Base-by-base conservation (phyloP, 108 stramenopile species). In the Cyclotella atomus region DNA sequence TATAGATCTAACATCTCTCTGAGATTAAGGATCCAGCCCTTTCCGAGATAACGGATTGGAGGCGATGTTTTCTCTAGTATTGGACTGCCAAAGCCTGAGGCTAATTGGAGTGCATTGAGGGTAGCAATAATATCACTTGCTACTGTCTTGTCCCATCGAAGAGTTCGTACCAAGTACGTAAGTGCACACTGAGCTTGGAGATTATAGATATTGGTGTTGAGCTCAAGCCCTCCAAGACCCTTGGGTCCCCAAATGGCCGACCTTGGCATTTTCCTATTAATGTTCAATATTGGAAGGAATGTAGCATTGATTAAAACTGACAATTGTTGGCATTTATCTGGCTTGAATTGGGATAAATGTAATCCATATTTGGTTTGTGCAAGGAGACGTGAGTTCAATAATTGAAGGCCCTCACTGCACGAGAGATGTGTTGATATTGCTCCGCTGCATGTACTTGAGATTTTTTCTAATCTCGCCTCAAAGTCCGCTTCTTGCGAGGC, bases 51-150 rank as follows among this genome's bases (percentile, higher is more conserved):
- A 19, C 2, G 5, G 8, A 61, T 61, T 19, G 19, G 33, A 2
- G 20, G 8, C 5, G 7, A 8, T 24, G 41, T 27, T 8, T 59
- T 0, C 36, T 59, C 57, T 1, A 59, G 41, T 5, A 71, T 2
- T 25, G 70, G 70, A 1, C 5, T 6, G 29, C 10, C 24, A 43
- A 71, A 45, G 3, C 70, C 70, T 8, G 57, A 29, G 14, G 3
- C 2, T 25, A 71, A 28, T 46, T 71, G 70, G 43, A 71, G 2
- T 15, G 29, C 52, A 60, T 59, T 35, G 0, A 71, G 14, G 1
- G 70, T 45, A 0, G 24, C 20, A 5, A 59, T 20, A 3, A 71
- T 6, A n/a, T 29, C 56, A 32, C 25, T 29, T 0, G 24, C 56
- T 30, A 45, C 43, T 19, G 0, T 35, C 10, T 30, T 29, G 32